Evolutionary conservation across 441 rosid species (phyloP).

Genomic region (Erodium trifolium): DNA sequence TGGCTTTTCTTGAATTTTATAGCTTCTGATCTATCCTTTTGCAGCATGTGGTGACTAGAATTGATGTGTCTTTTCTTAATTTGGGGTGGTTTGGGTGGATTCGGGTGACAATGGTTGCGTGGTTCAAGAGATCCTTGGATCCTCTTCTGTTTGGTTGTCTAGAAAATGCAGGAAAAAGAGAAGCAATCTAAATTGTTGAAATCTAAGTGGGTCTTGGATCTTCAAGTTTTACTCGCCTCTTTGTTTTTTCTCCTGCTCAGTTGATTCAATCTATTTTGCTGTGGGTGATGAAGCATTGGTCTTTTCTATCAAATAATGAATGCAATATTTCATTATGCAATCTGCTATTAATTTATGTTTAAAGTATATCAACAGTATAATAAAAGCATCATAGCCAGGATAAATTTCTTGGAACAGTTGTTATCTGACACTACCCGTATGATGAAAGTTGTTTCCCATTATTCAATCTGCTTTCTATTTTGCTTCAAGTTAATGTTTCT

Average conservation of each 20-base stretch:
- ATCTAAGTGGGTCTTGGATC: not conserved
- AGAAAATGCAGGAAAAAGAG: slow-evolving; percentile 8
- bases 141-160: not conserved
- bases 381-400: not conserved
- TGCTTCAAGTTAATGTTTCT: not conserved
- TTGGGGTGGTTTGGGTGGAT: not conserved
- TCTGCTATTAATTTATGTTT: not conserved
- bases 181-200: not conserved
- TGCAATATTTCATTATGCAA: not conserved
- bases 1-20: not conserved
- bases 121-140: not conserved
- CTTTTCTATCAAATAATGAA: not conserved
- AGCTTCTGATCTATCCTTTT: not conserved
- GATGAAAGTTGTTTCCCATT: not conserved
- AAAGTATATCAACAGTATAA: not conserved
- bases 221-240: not conserved
- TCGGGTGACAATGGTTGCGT: not conserved
- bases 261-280: not conserved
- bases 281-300: not conserved
- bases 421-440: not conserved
- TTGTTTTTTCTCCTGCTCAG: not conserved
- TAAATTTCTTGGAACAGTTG: not conserved
- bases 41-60: not conserved
- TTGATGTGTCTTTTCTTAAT: not conserved
- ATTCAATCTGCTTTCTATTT: not conserved